These are phyloP conservation scores for Xylaria sp. DNA, from an alignment of 495 filamentous ascomycete genomes.

Conservation along the genomic window DNA sequence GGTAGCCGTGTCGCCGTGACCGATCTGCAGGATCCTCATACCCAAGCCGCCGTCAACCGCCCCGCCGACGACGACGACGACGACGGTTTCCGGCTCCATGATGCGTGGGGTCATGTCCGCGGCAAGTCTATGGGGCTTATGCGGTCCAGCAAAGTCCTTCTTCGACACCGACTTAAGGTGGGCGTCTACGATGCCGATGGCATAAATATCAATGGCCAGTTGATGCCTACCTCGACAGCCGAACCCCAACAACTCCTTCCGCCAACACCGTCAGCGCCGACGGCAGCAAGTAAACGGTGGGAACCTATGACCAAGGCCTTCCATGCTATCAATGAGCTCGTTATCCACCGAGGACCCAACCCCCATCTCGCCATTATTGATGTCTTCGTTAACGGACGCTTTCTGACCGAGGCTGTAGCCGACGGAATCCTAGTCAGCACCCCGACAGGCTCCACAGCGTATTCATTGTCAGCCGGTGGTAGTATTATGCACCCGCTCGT, in stretches of 20 bases:
- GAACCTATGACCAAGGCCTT: conserved; percentile 55
- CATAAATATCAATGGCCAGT: conserved; percentile 54
- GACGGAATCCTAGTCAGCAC: conserved; percentile 95
- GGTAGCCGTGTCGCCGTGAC: conserved; percentile 66
- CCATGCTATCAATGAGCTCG: conserved; percentile 94
- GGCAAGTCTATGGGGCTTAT: conserved; percentile 82
- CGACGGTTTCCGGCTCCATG: conserved; percentile 26
- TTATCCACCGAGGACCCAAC: conserved; percentile 87
- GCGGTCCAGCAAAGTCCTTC: conserved; percentile 77
- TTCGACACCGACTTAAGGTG: conserved; percentile 85
- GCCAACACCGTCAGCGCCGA: conserved; percentile 26
- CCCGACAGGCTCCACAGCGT: conserved; percentile 93
- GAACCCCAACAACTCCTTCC: conserved; percentile 49
- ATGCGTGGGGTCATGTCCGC: conserved; percentile 70
- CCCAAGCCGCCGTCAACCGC: conserved; percentile 43
- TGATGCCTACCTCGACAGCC: conserved; percentile 53
- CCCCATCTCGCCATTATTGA: conserved; percentile 91
- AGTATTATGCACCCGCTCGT: conserved; percentile 95
- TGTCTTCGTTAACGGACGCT: conserved; percentile 82
- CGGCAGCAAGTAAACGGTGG: conserved; percentile 19
- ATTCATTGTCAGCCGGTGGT: conserved; percentile 90
- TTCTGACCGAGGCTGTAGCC: conserved; percentile 89
- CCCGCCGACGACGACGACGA: conserved; percentile 37
- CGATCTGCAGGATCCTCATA: conserved; percentile 54
- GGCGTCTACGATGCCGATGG: conserved; percentile 74